phyloP scores from a whole-genome alignment of 345 rosid species.

The Syzygium grande region DNA sequence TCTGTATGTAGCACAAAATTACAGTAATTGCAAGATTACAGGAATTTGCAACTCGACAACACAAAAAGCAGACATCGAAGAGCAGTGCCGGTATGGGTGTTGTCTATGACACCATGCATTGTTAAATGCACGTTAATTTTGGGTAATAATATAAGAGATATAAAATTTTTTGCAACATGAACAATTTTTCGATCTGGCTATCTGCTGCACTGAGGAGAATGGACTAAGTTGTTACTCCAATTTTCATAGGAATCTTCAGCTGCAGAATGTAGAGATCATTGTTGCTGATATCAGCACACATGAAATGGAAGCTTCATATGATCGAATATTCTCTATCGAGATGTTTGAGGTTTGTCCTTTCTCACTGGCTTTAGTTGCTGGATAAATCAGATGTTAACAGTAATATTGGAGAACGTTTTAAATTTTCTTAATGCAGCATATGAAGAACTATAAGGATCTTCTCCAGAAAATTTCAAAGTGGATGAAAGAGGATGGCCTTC shows the following conservation, averaged over 20 bases:
- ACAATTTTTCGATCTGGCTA: neutral
- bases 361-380: neutral
- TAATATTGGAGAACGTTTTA: neutral
- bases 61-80: slow-evolving; percentile 59
- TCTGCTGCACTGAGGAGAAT: fast-evolving
- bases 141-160: neutral
- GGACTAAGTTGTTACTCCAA: neutral
- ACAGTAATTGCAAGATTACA: slow-evolving; percentile 53
- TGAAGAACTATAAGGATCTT: slow-evolving; percentile 76
- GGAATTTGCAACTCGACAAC: slow-evolving; percentile 85
- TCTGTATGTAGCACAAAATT: slow-evolving; percentile 61
- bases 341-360: slow-evolving; percentile 68
- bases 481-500: slow-evolving; percentile 75
- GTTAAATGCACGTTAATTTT: neutral
- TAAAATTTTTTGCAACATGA: neutral
- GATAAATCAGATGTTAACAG: neutral
- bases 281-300: slow-evolving; percentile 76
- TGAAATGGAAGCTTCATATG: slow-evolving; percentile 68
- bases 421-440: slow-evolving; percentile 39
- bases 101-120: neutral
- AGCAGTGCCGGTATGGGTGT: slow-evolving; percentile 45
- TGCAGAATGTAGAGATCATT: slow-evolving; percentile 62
- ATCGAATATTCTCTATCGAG: slow-evolving; percentile 66
- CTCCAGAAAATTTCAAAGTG: slow-evolving; percentile 70
- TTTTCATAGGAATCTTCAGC: slow-evolving; percentile 35